phyloP scores from a whole-genome alignment of 2,329 filamentous ascomycete genomes.

The Canariomyces notabilis region DNA sequence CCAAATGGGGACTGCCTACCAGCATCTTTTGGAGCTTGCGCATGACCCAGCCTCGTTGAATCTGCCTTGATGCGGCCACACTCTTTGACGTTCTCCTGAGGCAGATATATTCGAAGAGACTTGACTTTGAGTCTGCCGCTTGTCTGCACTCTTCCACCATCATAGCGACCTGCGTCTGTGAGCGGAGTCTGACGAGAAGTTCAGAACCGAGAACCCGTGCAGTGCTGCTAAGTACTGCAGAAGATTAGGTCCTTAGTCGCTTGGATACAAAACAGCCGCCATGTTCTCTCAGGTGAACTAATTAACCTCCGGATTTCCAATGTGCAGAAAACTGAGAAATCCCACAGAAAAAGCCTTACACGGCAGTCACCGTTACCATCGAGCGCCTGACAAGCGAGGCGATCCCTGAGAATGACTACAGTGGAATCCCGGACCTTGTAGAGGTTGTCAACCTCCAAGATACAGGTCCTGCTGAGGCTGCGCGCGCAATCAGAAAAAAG shows the following conservation, averaged over 20 bases:
- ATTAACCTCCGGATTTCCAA: not conserved
- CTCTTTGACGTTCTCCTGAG: not conserved
- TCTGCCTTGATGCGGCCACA: not conserved
- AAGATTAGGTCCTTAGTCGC: too few relatives aligned
- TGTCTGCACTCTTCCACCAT: too few relatives aligned
- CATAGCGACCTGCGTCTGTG: too few relatives aligned
- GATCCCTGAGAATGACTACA: conserved; percentile 85
- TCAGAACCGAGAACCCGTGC: too few relatives aligned
- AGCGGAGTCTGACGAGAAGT: not conserved
- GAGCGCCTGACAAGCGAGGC: conserved; percentile 86
- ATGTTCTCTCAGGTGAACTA: conserved; percentile 24
- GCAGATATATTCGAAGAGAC: not conserved
- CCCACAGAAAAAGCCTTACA: conserved; percentile 74
- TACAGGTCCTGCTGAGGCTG: conserved; percentile 81
- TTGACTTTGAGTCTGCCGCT: not conserved
- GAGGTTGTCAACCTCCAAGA: conserved; percentile 88
- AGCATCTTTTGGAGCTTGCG: conserved; percentile 11
- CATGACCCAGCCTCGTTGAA: conserved; percentile 2
- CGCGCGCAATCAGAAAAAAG: conserved; percentile 91
- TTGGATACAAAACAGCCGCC: not conserved
- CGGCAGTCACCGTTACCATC: conserved; percentile 87
- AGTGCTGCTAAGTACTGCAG: too few relatives aligned
- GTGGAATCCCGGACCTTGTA: conserved; percentile 87
- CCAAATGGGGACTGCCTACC: too few relatives aligned
- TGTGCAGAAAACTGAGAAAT: not conserved